A percentile compares a stretch with the other conserved stretches of the same genome.
phyloP scores from a whole-genome alignment of 768 basidiomycete genomes.

The Tylopilus rubrobrunneus region DNA sequence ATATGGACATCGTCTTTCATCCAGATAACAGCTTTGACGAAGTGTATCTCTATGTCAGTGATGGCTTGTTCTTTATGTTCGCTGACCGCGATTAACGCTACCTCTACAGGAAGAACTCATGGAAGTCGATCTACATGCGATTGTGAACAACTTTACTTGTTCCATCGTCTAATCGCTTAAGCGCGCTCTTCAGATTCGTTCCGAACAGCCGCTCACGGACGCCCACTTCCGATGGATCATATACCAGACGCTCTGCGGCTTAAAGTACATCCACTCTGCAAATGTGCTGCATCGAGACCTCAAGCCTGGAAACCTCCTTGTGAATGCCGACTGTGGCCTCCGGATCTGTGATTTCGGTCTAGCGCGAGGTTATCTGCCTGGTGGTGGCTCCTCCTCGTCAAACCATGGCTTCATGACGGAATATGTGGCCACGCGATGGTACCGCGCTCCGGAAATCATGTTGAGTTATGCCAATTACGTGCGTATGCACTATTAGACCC shows the following conservation, averaged over 20 bases:
- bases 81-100: neutral
- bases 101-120: conserved; percentile 88
- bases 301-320: conserved; percentile 91
- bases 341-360: conserved; percentile 99
- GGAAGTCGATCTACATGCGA: conserved; percentile 99
- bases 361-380: conserved; percentile 88
- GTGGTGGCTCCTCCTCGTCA: conserved; percentile 67
- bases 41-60: conserved; percentile 84
- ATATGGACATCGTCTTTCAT: conserved; percentile 97
- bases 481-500: conserved; percentile 38
- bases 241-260: conserved; percentile 96
- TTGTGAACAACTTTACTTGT: conserved; percentile 50
- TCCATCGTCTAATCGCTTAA: neutral
- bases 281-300: conserved; percentile 95
- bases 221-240: conserved; percentile 97
- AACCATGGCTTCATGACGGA: conserved; percentile 99
- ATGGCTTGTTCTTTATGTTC: neutral
- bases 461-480: conserved; percentile 94
- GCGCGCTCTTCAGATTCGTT: conserved; percentile 57
- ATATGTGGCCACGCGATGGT: conserved; percentile 98
- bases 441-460: conserved; percentile 99
- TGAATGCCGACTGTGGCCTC: conserved; percentile 97
- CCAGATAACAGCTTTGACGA: conserved; percentile 91
- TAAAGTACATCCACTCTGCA: conserved; percentile 98
- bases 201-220: conserved; percentile 83